These are phyloP conservation scores for Leptographium lundbergii DNA, from an alignment of 2,329 filamentous ascomycete species.

Conservation along the genomic window DNA sequence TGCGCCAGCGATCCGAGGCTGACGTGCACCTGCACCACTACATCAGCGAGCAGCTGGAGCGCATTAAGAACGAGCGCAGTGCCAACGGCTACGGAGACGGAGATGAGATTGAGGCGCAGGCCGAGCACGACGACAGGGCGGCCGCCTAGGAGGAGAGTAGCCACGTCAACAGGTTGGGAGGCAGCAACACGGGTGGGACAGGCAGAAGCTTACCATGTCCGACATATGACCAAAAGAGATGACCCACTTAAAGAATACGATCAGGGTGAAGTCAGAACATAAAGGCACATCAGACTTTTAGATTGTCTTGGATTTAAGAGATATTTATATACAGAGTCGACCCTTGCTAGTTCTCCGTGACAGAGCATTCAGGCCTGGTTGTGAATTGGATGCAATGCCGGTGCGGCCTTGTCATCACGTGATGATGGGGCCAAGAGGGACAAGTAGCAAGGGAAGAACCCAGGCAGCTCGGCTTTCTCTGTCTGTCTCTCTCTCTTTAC, in stretches of 20 bases:
- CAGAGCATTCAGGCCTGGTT: not conserved
- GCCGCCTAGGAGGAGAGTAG: no score
- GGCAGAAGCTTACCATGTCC: no score
- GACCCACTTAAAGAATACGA: not conserved
- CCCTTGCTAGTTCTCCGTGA: not conserved
- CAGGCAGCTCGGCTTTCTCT: no score
- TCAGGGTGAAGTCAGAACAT: not conserved
- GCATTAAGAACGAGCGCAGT: slow-evolving; percentile 48
- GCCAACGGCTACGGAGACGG: slow-evolving; percentile 25
- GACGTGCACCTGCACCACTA: slow-evolving; percentile 68
- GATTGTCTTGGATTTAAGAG: not conserved
- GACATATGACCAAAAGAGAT: no score
- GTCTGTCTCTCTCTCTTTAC: slow-evolving; percentile 40
- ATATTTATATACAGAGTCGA: not conserved
- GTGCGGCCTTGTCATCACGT: no score
- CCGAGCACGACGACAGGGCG: not conserved
- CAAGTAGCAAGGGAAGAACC: not conserved
- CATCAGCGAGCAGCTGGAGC: slow-evolving; percentile 66
- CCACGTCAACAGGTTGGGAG: no score
- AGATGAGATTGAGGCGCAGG: slow-evolving; percentile 35
- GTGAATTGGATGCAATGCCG: no score
- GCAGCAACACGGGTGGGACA: no score
- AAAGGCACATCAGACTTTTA: not conserved
- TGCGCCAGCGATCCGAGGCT: slow-evolving; percentile 38
- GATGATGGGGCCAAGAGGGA: not conserved